Evolutionary conservation across 805 yeast genomes (phyloP).

Genomic region (Soucietia sequanensis): DNA sequence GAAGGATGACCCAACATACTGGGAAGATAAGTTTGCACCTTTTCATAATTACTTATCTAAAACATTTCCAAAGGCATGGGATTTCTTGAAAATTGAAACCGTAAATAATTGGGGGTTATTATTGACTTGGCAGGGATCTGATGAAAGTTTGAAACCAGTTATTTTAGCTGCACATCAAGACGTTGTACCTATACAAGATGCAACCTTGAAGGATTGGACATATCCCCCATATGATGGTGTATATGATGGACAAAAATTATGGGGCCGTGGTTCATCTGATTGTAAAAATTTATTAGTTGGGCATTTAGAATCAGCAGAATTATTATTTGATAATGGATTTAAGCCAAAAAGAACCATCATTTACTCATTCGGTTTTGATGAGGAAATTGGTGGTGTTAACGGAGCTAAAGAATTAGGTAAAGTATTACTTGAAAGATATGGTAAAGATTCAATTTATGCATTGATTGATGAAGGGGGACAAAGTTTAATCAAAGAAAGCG

Average conservation of each 20-base stretch:
- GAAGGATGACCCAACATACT: constrained; percentile 12
- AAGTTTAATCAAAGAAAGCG: constrained; percentile 12
- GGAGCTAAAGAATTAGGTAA: constrained; percentile 12
- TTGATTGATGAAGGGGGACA: constrained; percentile 18
- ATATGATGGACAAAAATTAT: constrained; percentile 35
- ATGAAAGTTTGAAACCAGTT: constrained; percentile 14
- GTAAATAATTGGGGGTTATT: constrained; percentile 20
- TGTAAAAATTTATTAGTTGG: constrained; percentile 26
- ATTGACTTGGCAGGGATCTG: constrained; percentile 20
- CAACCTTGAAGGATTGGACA: constrained; percentile 27
- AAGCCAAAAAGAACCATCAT: constrained; percentile 14
- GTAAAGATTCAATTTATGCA: constrained; percentile 12
- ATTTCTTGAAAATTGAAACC: constrained; percentile 10
- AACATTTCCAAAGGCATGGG: constrained; percentile 16
- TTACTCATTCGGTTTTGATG: constrained; percentile 16
- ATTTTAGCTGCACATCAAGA: constrained; percentile 24
- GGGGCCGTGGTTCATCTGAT: constrained; percentile 43
- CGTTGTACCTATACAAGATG: constrained; percentile 22
- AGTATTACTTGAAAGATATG: constrained; percentile 9
- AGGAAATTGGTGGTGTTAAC: constrained; percentile 15
- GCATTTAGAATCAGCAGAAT: constrained; percentile 17
- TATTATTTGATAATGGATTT: constrained; percentile 9
- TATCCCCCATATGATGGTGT: constrained; percentile 37
- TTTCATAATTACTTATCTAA: constrained; percentile 15
- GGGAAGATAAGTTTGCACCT: constrained; percentile 15